Base-by-base conservation (phyloP, 1,284 basidiomycete species). In the Ceratobasidium sp. region DNA sequence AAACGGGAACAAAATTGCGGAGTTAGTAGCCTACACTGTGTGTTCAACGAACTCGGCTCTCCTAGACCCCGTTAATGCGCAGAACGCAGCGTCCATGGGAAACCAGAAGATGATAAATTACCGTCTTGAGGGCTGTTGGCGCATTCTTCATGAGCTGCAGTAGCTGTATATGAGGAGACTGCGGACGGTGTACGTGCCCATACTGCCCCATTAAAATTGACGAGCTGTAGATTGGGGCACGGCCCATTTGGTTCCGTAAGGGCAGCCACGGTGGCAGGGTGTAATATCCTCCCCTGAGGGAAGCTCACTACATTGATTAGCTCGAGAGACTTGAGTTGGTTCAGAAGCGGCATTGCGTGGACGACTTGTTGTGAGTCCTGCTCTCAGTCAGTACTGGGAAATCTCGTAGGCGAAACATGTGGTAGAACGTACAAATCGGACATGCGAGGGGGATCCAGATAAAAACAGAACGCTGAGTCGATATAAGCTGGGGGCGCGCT, bases 281-380 rank as follows among this genome's bases (percentile, higher is more conserved):
- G 57, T 13, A 3, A 12, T 13, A 2, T 26, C 12, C 38, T 42
- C 5, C 46, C 69, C 9, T 28, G 23, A 23, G 20, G 5, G 56
- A 59, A 62, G 50, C 61, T 38, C 26, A n/a, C 20, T 2, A 42
- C 28, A 17, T 73, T 57, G 42, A 46, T 40, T 5, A 73, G 28
- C 38, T 73, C 69, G 54, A 73, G 69, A 23, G 46, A 54, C 20
- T 20, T 73, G 12, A 73, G 26, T 1, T 73, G 44, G 2, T 13
- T 7, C 1, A 73, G n/a, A 26, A 3, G 13, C 5, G 38, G 56
- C 1, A 59, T 26, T 15, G 26, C 23, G 28, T 33, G 57, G 26
- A 12, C 28, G 3, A 59, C 26, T 13, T 13, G 33, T 38, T 2
- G 28, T 59, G 57, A 33, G 20, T 59, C 26, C 57, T 44, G 56